phyloP scores from a whole-genome alignment of 2,329 filamentous ascomycete genomes.

The Amauroascus verrucosus region DNA sequence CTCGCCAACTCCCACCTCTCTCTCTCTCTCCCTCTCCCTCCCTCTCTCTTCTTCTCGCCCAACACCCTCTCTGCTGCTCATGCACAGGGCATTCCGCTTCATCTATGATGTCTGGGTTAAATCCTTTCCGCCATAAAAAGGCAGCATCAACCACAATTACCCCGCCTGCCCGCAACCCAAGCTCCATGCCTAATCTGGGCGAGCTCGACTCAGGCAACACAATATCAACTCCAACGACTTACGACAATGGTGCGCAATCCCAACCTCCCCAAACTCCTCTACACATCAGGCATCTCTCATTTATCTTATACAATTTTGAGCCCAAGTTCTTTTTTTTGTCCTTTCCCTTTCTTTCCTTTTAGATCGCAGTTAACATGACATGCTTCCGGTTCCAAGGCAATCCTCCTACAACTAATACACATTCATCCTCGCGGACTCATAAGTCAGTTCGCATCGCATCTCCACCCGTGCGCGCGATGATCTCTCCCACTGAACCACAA shows the following conservation, averaged over 20 bases:
- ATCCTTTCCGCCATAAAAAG: constrained; percentile 42
- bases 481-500: constrained; percentile 17
- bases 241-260: background rate
- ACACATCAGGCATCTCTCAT: too few species aligned
- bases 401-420: background rate
- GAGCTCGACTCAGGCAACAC: background rate
- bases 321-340: too few species aligned
- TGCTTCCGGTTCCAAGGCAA: background rate
- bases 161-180: constrained; percentile 17
- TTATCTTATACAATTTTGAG: too few species aligned
- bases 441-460: constrained; percentile 30
- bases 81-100: constrained; percentile 22
- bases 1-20: background rate
- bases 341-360: too few species aligned
- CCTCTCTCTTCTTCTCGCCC: background rate
- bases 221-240: background rate
- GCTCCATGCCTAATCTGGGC: background rate
- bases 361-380: too few species aligned
- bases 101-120: constrained; percentile 39
- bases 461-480: constrained; percentile 26
- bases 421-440: constrained; percentile 9
- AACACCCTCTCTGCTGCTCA: constrained; percentile 20
- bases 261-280: background rate
- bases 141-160: constrained; percentile 24
- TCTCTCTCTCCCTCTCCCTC: background rate